phyloP scores from a whole-genome alignment of 768 basidiomycete genomes.

The Ramaria rubella region DNA sequence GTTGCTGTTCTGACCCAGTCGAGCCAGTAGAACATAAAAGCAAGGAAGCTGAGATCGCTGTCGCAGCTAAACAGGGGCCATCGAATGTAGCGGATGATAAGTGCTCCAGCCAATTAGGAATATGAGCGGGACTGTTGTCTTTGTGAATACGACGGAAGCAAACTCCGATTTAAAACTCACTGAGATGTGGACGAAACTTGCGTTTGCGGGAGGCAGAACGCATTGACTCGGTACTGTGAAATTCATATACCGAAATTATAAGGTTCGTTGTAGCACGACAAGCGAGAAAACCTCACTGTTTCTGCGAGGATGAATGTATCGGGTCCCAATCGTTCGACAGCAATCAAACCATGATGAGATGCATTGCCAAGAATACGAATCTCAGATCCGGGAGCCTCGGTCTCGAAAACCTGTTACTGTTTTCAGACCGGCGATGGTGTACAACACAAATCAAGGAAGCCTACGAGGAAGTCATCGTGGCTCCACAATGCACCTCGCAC shows the following conservation, averaged over 20 bases:
- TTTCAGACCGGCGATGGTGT: not conserved
- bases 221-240: no score
- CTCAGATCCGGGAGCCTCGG: not conserved
- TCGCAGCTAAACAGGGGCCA: not conserved
- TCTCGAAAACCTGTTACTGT: slow-evolving; percentile 1
- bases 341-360: not conserved
- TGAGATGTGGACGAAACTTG: not conserved
- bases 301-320: not conserved
- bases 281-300: not conserved
- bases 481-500: slow-evolving; percentile 3
- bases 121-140: not conserved
- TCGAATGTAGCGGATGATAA: not conserved
- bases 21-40: not conserved
- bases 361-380: not conserved
- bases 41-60: not conserved
- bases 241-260: not conserved
- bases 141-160: not conserved
- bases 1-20: not conserved
- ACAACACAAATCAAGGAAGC: not conserved
- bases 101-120: not conserved
- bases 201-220: no score
- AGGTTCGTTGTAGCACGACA: not conserved
- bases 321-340: not conserved
- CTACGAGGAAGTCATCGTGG: not conserved
- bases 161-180: not conserved